phyloP scores from a whole-genome alignment of 2,329 filamentous ascomycete genomes.

The Curvularia spicifera region DNA sequence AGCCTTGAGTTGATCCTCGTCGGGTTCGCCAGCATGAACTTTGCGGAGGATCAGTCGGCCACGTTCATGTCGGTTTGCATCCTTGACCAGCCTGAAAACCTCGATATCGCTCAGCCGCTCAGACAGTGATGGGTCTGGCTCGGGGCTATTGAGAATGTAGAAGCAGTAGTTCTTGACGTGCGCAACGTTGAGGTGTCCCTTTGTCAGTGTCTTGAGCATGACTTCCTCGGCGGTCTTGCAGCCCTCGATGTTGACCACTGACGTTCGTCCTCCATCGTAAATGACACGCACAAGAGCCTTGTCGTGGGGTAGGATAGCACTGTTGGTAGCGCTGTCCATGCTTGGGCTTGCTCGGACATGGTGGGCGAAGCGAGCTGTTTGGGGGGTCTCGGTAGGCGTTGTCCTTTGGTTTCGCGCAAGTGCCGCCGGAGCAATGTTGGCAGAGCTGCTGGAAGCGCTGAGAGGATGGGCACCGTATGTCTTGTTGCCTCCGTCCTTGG shows the following conservation, averaged over 20 bases:
- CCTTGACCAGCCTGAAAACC: constrained; percentile 88
- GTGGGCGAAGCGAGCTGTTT: constrained; percentile 66
- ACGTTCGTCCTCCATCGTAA: constrained; percentile 87
- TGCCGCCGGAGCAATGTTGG: constrained; percentile 54
- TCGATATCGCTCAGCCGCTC: constrained; percentile 85
- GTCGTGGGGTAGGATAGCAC: constrained; percentile 82
- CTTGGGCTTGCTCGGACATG: constrained; percentile 84
- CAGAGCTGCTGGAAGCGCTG: constrained; percentile 60
- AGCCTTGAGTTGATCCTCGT: constrained; percentile 81
- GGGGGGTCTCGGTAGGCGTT: constrained; percentile 68
- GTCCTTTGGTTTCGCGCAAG: constrained; percentile 40
- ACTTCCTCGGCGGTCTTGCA: constrained; percentile 93
- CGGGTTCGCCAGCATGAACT: constrained; percentile 90
- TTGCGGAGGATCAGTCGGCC: constrained; percentile 90
- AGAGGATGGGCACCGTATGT: constrained; percentile 64
- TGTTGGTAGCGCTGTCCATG: constrained; percentile 75
- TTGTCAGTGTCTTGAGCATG: constrained; percentile 85
- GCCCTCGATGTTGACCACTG: constrained; percentile 90
- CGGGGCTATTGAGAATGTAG: constrained; percentile 85
- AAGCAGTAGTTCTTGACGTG: constrained; percentile 97
- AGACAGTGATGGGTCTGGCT: constrained; percentile 81
- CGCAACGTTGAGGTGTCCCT: constrained; percentile 85
- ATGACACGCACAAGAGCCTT: constrained; percentile 93
- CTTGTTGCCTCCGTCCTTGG: constrained; percentile 60
- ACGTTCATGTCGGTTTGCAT: constrained; percentile 81